Base-by-base conservation (phyloP, 2,329 filamentous ascomycete species). In the Ascochyta clinopodiicola region DNA sequence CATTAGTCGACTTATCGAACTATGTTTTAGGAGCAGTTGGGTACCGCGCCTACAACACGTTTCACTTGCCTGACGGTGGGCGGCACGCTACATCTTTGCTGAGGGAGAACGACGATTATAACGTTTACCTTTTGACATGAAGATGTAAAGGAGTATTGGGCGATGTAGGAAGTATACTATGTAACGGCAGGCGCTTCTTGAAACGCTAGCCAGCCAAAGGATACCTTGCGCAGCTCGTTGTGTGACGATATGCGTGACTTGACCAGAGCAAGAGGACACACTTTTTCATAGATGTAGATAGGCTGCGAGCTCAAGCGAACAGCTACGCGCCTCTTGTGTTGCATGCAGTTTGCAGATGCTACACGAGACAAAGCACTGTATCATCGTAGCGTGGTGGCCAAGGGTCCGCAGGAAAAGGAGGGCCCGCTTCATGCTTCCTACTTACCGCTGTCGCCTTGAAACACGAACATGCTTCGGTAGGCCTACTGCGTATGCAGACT, bases 181-280 rank as follows among this genome's bases (percentile, higher is more conserved):
- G 17, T 38, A 34, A 6, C 19, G 38, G 42, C 36, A 36, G 46
- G 32, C 52, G 43, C 42, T 42, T 2, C 4, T 7, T 38, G 12
- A 15, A 35, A 42, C n/a, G 25, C 22, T 29, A 35, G 46, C 42
- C 37, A 56, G 46, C 46, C 42, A 34, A 9, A 31, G 17, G 8
- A 10, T 6, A 2, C 17, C 8, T 42, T 19, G 4, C 15, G 22
- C 22, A 42, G 24, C 36, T 38, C 29, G 36, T 8, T 29, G 42
- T 37, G 38, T 45, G 34, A 31, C 52, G 13, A 40, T 36, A 43
- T 36, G 46, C 40, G 46, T 46, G 52, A 42, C 45, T 55, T 45
- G 52, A 21, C 36, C 19, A n/a, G 39, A 17, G 21, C 17, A n/a
- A 51, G 22, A 44, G 38, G 32, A 34, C 2, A 24, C 29, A 38